Conservation (phyloP, 352 stramenopile genomes). For the Phytophthora megakarya region DNA sequence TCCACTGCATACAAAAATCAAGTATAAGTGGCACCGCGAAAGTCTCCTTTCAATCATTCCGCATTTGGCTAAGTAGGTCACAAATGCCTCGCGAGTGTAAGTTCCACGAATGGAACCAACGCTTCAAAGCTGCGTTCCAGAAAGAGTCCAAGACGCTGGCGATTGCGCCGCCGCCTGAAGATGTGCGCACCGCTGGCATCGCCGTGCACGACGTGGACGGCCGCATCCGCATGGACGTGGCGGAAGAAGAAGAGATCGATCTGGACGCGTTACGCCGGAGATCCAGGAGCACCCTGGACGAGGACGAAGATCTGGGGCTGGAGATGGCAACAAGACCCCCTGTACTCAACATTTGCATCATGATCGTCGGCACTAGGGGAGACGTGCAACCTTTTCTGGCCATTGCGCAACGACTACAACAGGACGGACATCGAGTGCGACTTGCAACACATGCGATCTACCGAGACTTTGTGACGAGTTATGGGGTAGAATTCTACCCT, state of each 20-base stretch:
- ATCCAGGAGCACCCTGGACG: slow-evolving; percentile 16
- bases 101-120: slow-evolving; percentile 38
- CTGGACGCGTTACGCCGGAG: slow-evolving; percentile 21
- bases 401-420: slow-evolving; percentile 73
- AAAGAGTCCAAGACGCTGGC: slow-evolving; percentile 18
- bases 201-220: slow-evolving; percentile 33
- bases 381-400: slow-evolving; percentile 74
- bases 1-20: neutral
- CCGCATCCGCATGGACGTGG: slow-evolving; percentile 34
- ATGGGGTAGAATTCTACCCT: slow-evolving; percentile 78
- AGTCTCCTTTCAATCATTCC: slow-evolving; percentile 6
- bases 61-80: neutral
- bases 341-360: slow-evolving; percentile 64
- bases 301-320: slow-evolving; percentile 12
- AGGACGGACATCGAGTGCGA: slow-evolving; percentile 87
- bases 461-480: slow-evolving; percentile 70
- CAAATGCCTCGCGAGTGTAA: slow-evolving; percentile 34
- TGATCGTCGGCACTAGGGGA: slow-evolving; percentile 79
- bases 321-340: slow-evolving; percentile 12
- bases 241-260: slow-evolving; percentile 40
- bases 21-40: neutral
- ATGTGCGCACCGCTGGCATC: slow-evolving; percentile 33
- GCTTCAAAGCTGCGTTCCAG: slow-evolving; percentile 24
- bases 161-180: slow-evolving; percentile 4
- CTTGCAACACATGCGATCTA: slow-evolving; percentile 92